Base-by-base conservation (phyloP, 2,329 filamentous ascomycete species). In the Diaporthe amygdali region DNA sequence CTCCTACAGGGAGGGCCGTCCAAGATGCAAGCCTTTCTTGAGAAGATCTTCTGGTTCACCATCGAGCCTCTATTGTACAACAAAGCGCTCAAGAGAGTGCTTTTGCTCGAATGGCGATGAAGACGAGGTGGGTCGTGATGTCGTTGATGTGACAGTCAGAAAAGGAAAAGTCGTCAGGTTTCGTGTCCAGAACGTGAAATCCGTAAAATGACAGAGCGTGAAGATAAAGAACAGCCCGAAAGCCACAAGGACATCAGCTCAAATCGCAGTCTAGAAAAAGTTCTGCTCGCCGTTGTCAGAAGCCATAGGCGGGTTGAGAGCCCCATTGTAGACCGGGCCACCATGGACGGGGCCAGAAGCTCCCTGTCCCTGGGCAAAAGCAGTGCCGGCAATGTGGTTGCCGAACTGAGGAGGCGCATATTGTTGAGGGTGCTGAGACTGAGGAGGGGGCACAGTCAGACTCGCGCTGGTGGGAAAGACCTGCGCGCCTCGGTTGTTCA, bases 401-500 rank as follows among this genome's bases (percentile, higher is more conserved):
- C 25, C 47, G 52, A 68, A 71, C 44, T 73, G 71, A 25, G 61
- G 73, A 72, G 59, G 75, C 69, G 39, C 37, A 52, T 72, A 75
- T 34, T 76, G 74, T 72, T 76, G 76, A 25, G 66, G 72, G 54
- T 59, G 61, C 74, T 77, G 76, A n/a, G 74, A 49, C 61, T 74
- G 75, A 10, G 74, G 72, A 47, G 74, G 74, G 39, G 74, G 74
- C 22, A 74, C 74, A 20, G 73, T 71, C 32, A 76, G 51, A 12
- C 64, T 69, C 32, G 69, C 39, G 68, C 73, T 75, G 71, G 54
- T 71, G 5, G 74, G 74, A 34, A 74, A 76, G 46, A 74, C 69
- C 8, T 74, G 74, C 9, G 61, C 68, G 25, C 71, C 71, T 66
- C 73, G 74, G 37, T 66, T 75, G 32, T 79, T 81, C 37, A 81